phyloP scores from a whole-genome alignment of 2,329 filamentous ascomycete species.

The Penicillium sp. region DNA sequence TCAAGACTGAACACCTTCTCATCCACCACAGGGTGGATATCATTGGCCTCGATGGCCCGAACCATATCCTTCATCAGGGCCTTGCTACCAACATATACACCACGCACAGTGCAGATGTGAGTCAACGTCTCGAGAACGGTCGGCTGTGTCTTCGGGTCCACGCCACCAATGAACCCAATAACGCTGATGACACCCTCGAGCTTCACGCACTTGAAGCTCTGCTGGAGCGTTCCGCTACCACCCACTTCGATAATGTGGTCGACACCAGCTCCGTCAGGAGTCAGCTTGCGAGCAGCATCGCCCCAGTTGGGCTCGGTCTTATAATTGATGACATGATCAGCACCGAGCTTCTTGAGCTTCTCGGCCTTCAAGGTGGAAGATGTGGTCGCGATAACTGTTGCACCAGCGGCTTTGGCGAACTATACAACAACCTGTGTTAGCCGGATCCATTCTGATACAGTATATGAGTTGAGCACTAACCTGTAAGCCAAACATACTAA shows the following conservation, averaged over 20 bases:
- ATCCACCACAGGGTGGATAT: constrained; percentile 59
- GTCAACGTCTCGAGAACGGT: constrained; percentile 51
- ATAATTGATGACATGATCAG: constrained; percentile 61
- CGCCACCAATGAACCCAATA: constrained; percentile 58
- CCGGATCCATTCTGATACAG: not conserved
- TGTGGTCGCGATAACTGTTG: constrained; percentile 58
- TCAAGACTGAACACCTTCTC: constrained; percentile 55
- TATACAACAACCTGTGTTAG: constrained; percentile 9
- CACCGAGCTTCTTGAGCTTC: constrained; percentile 55
- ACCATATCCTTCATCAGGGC: constrained; percentile 60
- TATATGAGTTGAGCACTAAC: constrained; percentile 17
- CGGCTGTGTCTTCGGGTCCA: constrained; percentile 46
- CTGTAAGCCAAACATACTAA: constrained; percentile 57
- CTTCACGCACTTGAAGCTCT: constrained; percentile 54
- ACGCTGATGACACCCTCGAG: constrained; percentile 56
- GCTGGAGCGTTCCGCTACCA: constrained; percentile 58
- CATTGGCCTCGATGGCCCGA: constrained; percentile 55
- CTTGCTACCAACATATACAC: constrained; percentile 56
- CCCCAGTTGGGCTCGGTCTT: constrained; percentile 58
- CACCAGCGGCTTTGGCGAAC: constrained; percentile 51
- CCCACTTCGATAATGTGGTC: constrained; percentile 66
- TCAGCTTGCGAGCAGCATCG: constrained; percentile 51
- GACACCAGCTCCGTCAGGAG: constrained; percentile 53
- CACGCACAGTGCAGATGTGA: constrained; percentile 55
- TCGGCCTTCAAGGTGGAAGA: constrained; percentile 55